Percentiles rank a stretch among this genome's conserved stretches.
Conservation (phyloP, 768 basidiomycete genomes). For the Galerina sulciceps region DNA sequence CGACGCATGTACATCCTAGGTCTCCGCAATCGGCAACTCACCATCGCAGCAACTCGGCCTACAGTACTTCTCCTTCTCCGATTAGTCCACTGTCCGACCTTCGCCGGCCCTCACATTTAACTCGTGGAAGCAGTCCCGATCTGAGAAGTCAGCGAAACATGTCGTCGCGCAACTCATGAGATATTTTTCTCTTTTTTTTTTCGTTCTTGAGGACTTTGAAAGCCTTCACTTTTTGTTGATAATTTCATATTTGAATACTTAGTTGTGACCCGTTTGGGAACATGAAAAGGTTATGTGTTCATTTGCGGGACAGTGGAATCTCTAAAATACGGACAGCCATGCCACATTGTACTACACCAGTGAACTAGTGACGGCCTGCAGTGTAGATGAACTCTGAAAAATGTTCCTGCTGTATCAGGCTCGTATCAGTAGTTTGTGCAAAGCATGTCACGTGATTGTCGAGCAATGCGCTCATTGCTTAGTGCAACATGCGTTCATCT, state of each 20-base stretch:
- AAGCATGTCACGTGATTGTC: no score
- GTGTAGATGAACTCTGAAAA: no score
- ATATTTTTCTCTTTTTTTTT: not conserved
- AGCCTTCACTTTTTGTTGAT: conserved; percentile 7
- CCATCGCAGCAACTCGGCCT: conserved; percentile 13
- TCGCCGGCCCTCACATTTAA: conserved; percentile 8
- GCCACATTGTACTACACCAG: no score
- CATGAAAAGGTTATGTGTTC: not conserved
- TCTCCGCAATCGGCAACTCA: conserved; percentile 6
- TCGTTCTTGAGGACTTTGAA: conserved; percentile 12
- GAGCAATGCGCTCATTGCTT: no score
- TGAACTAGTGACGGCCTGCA: no score
- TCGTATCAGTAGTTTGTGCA: no score
- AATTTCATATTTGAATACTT: not conserved
- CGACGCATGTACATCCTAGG: not conserved
- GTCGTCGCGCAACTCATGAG: conserved; percentile 1
- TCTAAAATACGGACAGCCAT: not conserved
- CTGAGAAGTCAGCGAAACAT: conserved; percentile 2
- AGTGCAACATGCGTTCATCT: not conserved
- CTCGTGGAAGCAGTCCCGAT: conserved; percentile 12
- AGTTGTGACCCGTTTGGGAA: not conserved
- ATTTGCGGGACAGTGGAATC: not conserved
- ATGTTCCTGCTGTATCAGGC: not conserved
- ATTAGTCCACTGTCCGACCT: not conserved
- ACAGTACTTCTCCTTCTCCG: not conserved